Percentiles rank a stretch among this genome's conserved stretches.
Conservation (phyloP, 2,329 filamentous ascomycete genomes). For the Aspergillus piperis region DNA sequence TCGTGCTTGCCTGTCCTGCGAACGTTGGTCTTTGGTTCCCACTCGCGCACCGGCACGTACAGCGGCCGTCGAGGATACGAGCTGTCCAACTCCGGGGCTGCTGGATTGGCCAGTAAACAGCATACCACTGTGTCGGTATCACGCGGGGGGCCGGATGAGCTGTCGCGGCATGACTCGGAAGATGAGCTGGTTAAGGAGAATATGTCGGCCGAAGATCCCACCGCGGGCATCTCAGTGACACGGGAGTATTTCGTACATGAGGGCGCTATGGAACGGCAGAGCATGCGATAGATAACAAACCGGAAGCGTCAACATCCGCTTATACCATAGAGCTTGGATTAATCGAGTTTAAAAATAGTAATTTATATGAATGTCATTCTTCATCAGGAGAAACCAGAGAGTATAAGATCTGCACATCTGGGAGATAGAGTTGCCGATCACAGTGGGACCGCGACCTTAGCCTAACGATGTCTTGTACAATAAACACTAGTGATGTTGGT, state of each 20-base stretch:
- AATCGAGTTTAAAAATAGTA: too few relatives aligned
- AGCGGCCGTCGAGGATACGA: slow-evolving; percentile 22
- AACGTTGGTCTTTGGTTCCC: slow-evolving; percentile 28
- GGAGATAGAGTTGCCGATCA: too few relatives aligned
- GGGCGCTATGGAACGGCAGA: background rate
- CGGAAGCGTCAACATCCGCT: background rate
- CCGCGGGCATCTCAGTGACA: slow-evolving; percentile 21
- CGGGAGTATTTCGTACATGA: slow-evolving; percentile 20
- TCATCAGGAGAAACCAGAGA: too few relatives aligned
- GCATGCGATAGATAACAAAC: background rate
- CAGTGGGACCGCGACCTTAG: too few relatives aligned
- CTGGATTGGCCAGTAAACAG: slow-evolving; percentile 12
- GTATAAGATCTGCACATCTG: too few relatives aligned
- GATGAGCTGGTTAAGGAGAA: slow-evolving; percentile 21
- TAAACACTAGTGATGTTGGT: too few relatives aligned
- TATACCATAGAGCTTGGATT: too few relatives aligned
- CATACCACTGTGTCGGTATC: slow-evolving; percentile 18
- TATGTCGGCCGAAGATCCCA: background rate
- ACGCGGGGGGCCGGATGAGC: slow-evolving; percentile 6
- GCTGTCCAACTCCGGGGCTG: slow-evolving; percentile 17
- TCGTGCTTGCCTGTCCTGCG: slow-evolving; percentile 21
- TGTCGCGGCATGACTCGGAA: slow-evolving; percentile 22
- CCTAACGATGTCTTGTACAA: too few relatives aligned
- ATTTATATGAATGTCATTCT: too few relatives aligned
- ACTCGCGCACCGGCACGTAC: slow-evolving; percentile 24